Evolutionary conservation across 176 grass and related monocot genomes (phyloP).

Genomic region (Saccharum officinarum): DNA sequence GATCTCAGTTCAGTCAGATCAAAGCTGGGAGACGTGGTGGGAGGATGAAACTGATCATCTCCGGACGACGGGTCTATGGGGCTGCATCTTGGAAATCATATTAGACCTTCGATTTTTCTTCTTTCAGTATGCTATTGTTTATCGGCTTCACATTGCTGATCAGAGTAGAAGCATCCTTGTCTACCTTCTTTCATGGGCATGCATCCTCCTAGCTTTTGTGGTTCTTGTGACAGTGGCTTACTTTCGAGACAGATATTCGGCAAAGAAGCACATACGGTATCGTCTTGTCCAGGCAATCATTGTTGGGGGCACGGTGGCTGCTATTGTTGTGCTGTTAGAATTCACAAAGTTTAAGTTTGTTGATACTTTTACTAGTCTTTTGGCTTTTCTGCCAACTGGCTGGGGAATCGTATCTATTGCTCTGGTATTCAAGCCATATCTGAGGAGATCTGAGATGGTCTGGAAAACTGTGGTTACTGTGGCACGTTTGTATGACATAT

Average conservation of each 20-base stretch:
- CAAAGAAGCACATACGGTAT: slow-evolving; percentile 87
- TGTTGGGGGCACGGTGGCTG: slow-evolving; percentile 54
- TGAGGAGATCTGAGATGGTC: slow-evolving; percentile 66
- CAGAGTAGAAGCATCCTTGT: slow-evolving; percentile 78
- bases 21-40: slow-evolving; percentile 97
- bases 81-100: slow-evolving; percentile 82
- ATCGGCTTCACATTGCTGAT: slow-evolving; percentile 72
- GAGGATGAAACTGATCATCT: slow-evolving; percentile 89
- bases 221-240: slow-evolving; percentile 74
- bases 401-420: slow-evolving; percentile 94
- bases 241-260: slow-evolving; percentile 81
- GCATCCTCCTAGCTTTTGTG: slow-evolving; percentile 63
- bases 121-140: slow-evolving; percentile 93
- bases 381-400: slow-evolving; percentile 90
- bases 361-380: slow-evolving; percentile 80
- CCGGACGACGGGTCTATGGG: slow-evolving; percentile 83
- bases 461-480: slow-evolving; percentile 77
- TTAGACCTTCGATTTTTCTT: slow-evolving; percentile 93
- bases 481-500: slow-evolving; percentile 85
- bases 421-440: slow-evolving; percentile 80
- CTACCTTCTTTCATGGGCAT: slow-evolving; percentile 87
- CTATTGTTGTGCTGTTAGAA: slow-evolving; percentile 59
- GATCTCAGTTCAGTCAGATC: slow-evolving; percentile 75
- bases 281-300: slow-evolving; percentile 73
- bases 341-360: slow-evolving; percentile 76